Evolutionary conservation across 176 grass and related monocot genomes (phyloP), one percentile per base, ranked within the genome.

Genomic region (Avena sativa): DNA sequence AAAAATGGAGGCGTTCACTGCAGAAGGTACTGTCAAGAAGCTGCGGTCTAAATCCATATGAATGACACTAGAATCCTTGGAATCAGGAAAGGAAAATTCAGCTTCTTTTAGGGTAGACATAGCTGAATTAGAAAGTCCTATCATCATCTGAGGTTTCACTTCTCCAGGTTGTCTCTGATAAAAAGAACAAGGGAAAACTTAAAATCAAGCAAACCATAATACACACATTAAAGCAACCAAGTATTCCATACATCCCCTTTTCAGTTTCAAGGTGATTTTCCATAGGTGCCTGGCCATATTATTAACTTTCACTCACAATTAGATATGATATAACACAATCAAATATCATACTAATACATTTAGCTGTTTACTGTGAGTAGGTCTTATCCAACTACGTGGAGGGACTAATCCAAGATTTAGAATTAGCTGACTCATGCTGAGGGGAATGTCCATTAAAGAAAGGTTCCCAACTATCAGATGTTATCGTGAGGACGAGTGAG

Each of bases 21-120:
- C 84, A 85, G 87, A 93, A 82, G 93, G 93, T 76, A 96, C 80
- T 75, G 93, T 71, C 34, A 98, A 88, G 66, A 98, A 96, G 85
- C 87, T 98, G 78, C 70, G 93, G 81, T 94, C 92, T 84, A 94
- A 75, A 48, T 98, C 96, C 96, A 98, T 96, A 79, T 98, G 96
- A 82, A 98, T 87, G 67, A 91, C 12, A 80, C 69, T 38, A 75
- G 64, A 88, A 46, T 86, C 71, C 69, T 86, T 86, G 19, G 76
- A 79, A 69, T 79, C 75, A 23, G 71, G 73, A 86, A 94, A 56
- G 2, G 87, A 94, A 76, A 98, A 88, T 71, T 98, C 96, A 83
- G 96, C 85, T 65, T 69, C 89, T 83, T 98, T 91, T 82, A 98
- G 87, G 43, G 92, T 89, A 67, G 93, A 92, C 36, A 78, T 63